Evolutionary conservation across 257 asterid species (phyloP).

Genomic region (Gentiana macrophylla): DNA sequence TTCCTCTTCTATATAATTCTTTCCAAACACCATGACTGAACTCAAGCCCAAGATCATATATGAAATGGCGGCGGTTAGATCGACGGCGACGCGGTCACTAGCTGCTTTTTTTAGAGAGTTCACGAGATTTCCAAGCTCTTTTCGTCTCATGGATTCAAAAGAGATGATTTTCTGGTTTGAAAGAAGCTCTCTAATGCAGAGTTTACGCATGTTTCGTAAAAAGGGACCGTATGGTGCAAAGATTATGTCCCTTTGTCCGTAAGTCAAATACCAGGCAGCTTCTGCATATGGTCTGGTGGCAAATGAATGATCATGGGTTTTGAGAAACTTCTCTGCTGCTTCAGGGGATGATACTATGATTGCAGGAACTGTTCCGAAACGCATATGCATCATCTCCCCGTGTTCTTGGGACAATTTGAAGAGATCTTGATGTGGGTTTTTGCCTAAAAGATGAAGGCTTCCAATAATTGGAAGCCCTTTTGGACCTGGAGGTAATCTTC

Average conservation of each 20-base stretch:
- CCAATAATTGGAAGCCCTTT: slow-evolving; percentile 18
- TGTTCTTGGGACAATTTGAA: slow-evolving; percentile 14
- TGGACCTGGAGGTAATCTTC: slow-evolving; percentile 24
- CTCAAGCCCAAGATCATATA: slow-evolving; percentile 9
- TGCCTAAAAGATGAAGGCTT: slow-evolving; percentile 15
- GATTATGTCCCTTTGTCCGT: slow-evolving; percentile 10
- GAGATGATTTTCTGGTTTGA: slow-evolving; percentile 7
- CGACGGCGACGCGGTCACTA: not conserved
- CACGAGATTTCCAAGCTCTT: slow-evolving; percentile 8
- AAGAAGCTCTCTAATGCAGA: slow-evolving; percentile 13
- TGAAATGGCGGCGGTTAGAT: slow-evolving; percentile 5
- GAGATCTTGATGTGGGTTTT: slow-evolving; percentile 13
- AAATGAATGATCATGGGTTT: slow-evolving; percentile 11
- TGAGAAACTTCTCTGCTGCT: slow-evolving; percentile 13
- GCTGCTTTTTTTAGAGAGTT: slow-evolving; percentile 8
- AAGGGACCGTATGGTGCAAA: slow-evolving; percentile 9
- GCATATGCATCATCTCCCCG: slow-evolving; percentile 21
- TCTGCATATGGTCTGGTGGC: slow-evolving; percentile 16
- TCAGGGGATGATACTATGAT: slow-evolving; percentile 12
- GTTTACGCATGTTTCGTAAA: slow-evolving; percentile 16
- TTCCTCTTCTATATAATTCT: slow-evolving; percentile 12
- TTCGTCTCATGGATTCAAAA: slow-evolving; percentile 10
- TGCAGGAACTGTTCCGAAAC: slow-evolving; percentile 14
- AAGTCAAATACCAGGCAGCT: slow-evolving; percentile 5
- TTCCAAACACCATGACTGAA: slow-evolving; percentile 17